Base-by-base conservation (phyloP, 768 basidiomycete species). In the Mrakia blollopis region DNA sequence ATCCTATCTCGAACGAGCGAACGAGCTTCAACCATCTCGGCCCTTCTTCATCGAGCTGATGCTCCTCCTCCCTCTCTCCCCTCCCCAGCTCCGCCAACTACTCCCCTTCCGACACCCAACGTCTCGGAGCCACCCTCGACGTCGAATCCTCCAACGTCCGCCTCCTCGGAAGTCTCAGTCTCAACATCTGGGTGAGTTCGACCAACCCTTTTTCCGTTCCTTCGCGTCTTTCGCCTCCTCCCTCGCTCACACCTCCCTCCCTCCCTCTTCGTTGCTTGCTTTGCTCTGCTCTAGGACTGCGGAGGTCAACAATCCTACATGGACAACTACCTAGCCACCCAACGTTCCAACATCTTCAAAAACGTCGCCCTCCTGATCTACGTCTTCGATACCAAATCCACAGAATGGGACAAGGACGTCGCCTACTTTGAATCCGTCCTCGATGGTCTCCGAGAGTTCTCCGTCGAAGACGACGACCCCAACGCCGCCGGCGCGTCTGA, bases 291-390 rank as follows among this genome's bases (percentile, higher is more conserved):
- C 3, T 44, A 96, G 96, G 97, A 99, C 84, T 98, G 97, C 80
- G 97, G 96, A 61, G 97, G 97, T 11, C 97, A 99, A 84, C 94
- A 97, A 83, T 89, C 94, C 21, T 98, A 97, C 86, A 94, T 98
- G 90, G 95, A 98, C 84, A 91, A 92, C 39, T 98, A 98, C 84
- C 91, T 99, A 76, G 90, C 91, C 50, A 89, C 91, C 0, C 94
- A 98, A 82, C 91, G 93, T 78, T 87, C 90, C n/a, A 94, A 91
- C 47, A 96, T 98, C 80, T 99, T 99, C 86, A 90, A 92, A 81
- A 92, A 98, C 81, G 97, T 98, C 75, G 94, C 93, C 37, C 93
- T 98, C 76, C 89, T 98, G 85, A 98, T 99, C 81, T 99, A 99
- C 85, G 97, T 99, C 16, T 98, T 99, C 79, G 97, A 98, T 83